Base-by-base conservation (phyloP, 2,329 filamentous ascomycete species). In the Tolypocladium pustulatum region DNA sequence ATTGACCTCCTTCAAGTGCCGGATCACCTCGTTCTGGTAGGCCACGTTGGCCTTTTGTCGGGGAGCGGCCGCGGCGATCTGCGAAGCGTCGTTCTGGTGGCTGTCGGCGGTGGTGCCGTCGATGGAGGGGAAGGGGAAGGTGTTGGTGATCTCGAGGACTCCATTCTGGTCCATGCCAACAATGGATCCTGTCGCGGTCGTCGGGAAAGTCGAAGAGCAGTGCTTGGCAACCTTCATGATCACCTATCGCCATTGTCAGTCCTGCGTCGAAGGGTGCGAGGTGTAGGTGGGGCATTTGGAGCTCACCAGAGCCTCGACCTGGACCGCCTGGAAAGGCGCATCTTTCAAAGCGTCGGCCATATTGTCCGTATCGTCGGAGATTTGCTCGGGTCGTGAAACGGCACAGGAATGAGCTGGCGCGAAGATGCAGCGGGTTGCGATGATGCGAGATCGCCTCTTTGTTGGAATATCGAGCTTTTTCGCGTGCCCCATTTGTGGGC, bases 141-240 rank as follows among this genome's bases (percentile, higher is more conserved):
- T 84, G 81, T 97, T 97, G 67, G 94, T 97, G 77, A 97, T 81
- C 78, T 97, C 88, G 62, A 97, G 84, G 61, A 86, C 81, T 64
- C 85, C 84, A 65, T 88, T 85, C 68, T 84, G 84, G 75, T 97
- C 93, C 90, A 97, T 92, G 67, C 94, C 94, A 61, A 97, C 91
- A 62, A 97, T 84, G 62, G 89, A 90, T 62, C 93, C 93, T 58
- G 92, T 97, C 59, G 91, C 91, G 59, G 87, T 87, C 57, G 91
- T 93, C 55, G 93, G 93, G 78, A 96, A 97, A 58, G 84, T 83
- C 68, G 89, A 84, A 59, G 91, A 88, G 78, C 90, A 91, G 80
- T 97, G 92, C 78, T 95, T 97, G 76, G 95, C 92, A 73, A 97
- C 92, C 81, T 97, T 96, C 89, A 97, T 93, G 67, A 96, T 90